phyloP scores from a whole-genome alignment of 2,329 filamentous ascomycete genomes.

The Trichoderma lentiforme region DNA sequence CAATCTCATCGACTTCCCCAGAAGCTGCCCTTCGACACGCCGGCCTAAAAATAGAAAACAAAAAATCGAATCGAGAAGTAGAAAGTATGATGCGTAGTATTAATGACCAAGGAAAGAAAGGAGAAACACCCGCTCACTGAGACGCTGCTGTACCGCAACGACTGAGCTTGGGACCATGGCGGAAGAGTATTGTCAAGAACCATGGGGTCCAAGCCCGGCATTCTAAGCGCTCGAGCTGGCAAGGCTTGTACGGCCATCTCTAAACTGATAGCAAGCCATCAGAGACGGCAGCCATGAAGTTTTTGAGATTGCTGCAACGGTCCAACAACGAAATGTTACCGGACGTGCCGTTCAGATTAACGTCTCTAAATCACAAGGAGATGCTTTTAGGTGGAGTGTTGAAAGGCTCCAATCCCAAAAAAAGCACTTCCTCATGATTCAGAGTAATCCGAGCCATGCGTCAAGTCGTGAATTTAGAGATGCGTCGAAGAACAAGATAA shows the following conservation, averaged over 20 bases:
- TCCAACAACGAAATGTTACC: slow-evolving; percentile 30
- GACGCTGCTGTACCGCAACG: slow-evolving; percentile 40
- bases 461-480: slow-evolving; percentile 35
- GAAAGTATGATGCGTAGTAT: slow-evolving; percentile 20
- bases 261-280: not conserved
- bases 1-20: slow-evolving; percentile 31
- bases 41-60: slow-evolving; percentile 28
- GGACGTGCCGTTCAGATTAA: slow-evolving; percentile 40
- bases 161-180: slow-evolving; percentile 25
- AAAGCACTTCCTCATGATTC: slow-evolving; percentile 19
- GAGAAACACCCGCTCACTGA: slow-evolving; percentile 29
- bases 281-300: slow-evolving; percentile 19
- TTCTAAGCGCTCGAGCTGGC: slow-evolving; percentile 17
- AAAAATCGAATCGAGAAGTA: slow-evolving; percentile 19
- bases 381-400: slow-evolving; percentile 9
- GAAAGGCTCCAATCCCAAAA: not conserved
- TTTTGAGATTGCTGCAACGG: slow-evolving; percentile 19
- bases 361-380: slow-evolving; percentile 21
- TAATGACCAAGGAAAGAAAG: slow-evolving; percentile 30
- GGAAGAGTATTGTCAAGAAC: not conserved
- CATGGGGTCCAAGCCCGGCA: slow-evolving; percentile 6
- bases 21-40: slow-evolving; percentile 31
- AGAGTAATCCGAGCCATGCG: slow-evolving; percentile 39
- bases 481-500: slow-evolving; percentile 44
- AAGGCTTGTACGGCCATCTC: slow-evolving; percentile 12